Base-by-base conservation (phyloP, 805 yeast species). In the Pachysolen tannophilus region DNA sequence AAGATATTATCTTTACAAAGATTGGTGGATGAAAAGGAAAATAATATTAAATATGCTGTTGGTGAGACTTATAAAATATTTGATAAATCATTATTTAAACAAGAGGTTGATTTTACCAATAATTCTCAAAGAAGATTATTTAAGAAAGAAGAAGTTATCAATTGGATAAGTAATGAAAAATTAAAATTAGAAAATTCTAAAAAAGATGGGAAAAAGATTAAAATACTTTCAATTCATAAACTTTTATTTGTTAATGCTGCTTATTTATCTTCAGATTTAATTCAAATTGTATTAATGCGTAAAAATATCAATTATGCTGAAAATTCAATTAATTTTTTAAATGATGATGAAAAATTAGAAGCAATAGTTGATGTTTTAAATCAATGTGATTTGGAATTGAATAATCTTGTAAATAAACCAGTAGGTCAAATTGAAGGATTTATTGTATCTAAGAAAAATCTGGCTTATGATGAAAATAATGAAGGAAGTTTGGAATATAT, bases 1-100 rank as follows among this genome's bases (percentile, higher is more conserved):
- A 77, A 72, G 46, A 86, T 88, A 33, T 46, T 87, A 48, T 65
- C 90, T 0, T 59, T 87, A 20, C 88, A 82, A 51, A 74, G 97
- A 56, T 61, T 81, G 16, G 96, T 86, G 8, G 74, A 74, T 23
- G 94, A 82, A 35, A 73, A 78, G 48, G 82, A 72, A 25, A 75
- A 74, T 43, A 72, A 72, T 36, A 76, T 64, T 29, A 66, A 65
- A 39, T 78, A 78, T 50, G 83, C 85, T 1, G 88, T 85, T 20
- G 92, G 90, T 15, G 86, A 80, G 42, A 56, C 49, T 0, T 90
- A 88, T 49, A 63, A 60, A 7, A 63, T 73, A 67, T 80, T 82
- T 54, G 80, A 76, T 40, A 58, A 61, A 15, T 39, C 66, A 0
- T 50, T 74, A n/a, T 73, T 81, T 39, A 52, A 48, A 1, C 43